Evolutionary conservation across 768 basidiomycete species (phyloP).

Genomic region (Hypholoma sublateritium): DNA sequence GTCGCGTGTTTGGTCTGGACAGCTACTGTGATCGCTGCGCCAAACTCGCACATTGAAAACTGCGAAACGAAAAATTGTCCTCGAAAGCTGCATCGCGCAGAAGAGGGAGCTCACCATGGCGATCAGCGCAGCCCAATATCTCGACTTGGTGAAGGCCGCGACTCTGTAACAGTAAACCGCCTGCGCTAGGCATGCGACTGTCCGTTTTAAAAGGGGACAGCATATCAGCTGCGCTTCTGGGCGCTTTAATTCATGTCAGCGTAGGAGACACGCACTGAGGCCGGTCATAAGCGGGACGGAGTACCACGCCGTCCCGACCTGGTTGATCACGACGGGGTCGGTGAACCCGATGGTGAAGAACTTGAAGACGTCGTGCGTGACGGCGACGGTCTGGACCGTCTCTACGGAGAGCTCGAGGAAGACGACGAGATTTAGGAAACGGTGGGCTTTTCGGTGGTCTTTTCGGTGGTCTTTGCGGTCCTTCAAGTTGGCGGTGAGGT

Average conservation of each 20-base stretch:
- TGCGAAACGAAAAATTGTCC: neutral
- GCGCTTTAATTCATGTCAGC: neutral
- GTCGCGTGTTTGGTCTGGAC: neutral
- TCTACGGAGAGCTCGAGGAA: neutral
- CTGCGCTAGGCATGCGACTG: neutral
- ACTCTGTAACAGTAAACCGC: neutral
- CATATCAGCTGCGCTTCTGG: neutral
- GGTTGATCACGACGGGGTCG: neutral
- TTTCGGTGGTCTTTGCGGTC: too few species aligned
- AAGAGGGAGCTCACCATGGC: neutral
- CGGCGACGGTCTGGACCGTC: neutral
- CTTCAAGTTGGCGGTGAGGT: too few species aligned
- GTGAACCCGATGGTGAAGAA: constrained; percentile 1
- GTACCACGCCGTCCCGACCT: neutral
- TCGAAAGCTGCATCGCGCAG: neutral
- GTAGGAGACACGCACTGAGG: neutral
- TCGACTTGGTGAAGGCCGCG: neutral
- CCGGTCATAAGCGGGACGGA: neutral
- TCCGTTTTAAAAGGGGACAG: neutral
- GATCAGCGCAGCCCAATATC: neutral
- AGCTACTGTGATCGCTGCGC: neutral
- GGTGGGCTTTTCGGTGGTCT: neutral
- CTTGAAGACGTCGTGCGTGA: neutral
- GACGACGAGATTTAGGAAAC: neutral
- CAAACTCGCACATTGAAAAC: neutral